Conservation (phyloP, 768 basidiomycete species). For the Russula abietina region DNA sequence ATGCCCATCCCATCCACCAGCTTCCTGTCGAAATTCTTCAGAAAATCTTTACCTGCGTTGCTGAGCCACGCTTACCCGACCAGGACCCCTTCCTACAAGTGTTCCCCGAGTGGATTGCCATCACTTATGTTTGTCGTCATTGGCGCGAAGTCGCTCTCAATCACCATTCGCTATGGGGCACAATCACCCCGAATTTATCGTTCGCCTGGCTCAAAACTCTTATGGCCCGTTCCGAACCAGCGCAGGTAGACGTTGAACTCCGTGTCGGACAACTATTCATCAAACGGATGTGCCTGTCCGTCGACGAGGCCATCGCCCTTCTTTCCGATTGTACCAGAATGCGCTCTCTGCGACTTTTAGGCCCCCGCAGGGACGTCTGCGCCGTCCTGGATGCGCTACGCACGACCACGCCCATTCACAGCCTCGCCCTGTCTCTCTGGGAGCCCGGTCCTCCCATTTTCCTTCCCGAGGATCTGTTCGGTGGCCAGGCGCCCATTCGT, state of each 20-base stretch:
- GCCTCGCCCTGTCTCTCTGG: slow-evolving; percentile 12
- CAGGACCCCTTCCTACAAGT: not conserved
- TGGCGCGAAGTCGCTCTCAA: slow-evolving; percentile 16
- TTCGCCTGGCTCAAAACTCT: slow-evolving; percentile 8
- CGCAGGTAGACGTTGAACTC: slow-evolving; percentile 11
- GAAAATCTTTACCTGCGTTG: slow-evolving; percentile 7
- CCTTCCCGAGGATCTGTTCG: slow-evolving; percentile 13
- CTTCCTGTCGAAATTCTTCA: slow-evolving; percentile 19
- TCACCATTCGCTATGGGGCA: slow-evolving; percentile 14
- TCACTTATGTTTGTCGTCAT: slow-evolving; percentile 19
- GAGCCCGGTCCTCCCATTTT: slow-evolving; percentile 5
- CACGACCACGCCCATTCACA: not conserved
- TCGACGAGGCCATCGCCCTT: slow-evolving; percentile 12
- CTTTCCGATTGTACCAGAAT: slow-evolving; percentile 15
- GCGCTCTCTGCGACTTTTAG: slow-evolving; percentile 14
- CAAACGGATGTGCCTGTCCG: not conserved
- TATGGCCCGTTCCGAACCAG: slow-evolving; percentile 12
- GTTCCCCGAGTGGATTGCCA: slow-evolving; percentile 16
- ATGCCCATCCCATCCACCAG: not conserved
- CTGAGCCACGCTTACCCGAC: not conserved
- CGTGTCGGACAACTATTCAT: slow-evolving; percentile 4
- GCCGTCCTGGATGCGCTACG: slow-evolving; percentile 11
- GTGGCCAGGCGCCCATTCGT: slow-evolving; percentile 13
- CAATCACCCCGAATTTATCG: slow-evolving; percentile 14
- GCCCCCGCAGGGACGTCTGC: slow-evolving; percentile 2